Evolutionary conservation across 2,329 filamentous ascomycete species (phyloP).

Genomic region (Aureobasidium sp.): DNA sequence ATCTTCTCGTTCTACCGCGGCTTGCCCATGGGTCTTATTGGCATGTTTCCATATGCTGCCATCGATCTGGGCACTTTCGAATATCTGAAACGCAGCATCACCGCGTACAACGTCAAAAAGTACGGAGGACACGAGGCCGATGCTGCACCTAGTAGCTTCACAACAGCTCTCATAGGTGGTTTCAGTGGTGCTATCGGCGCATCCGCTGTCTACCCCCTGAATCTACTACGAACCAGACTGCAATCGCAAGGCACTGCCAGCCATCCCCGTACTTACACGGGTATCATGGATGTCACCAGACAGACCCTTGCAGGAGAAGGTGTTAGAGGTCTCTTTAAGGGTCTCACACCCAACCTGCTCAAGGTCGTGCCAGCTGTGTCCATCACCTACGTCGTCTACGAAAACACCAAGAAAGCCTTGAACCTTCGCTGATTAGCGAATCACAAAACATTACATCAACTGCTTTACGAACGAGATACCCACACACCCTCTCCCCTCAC

Average conservation of each 20-base stretch:
- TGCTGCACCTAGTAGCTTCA: conserved; percentile 66
- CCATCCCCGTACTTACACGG: conserved; percentile 82
- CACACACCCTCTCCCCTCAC: conserved; percentile 5
- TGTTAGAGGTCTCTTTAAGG: conserved; percentile 81
- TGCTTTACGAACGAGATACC: conserved; percentile 14
- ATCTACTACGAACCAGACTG: conserved; percentile 81
- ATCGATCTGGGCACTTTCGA: conserved; percentile 97
- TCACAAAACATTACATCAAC: neutral
- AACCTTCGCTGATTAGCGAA: conserved; percentile 23
- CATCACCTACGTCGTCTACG: conserved; percentile 87
- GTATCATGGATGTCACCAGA: conserved; percentile 79
- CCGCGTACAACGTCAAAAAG: conserved; percentile 61
- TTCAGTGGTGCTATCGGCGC: conserved; percentile 88
- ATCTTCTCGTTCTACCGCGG: conserved; percentile 78
- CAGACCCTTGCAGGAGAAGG: conserved; percentile 82
- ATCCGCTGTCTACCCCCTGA: conserved; percentile 89
- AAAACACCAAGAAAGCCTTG: conserved; percentile 74
- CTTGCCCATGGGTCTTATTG: conserved; percentile 84
- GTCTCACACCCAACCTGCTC: conserved; percentile 85
- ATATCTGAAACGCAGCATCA: conserved; percentile 71
- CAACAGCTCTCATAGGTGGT: conserved; percentile 82
- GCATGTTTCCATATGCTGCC: conserved; percentile 96
- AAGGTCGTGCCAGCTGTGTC: conserved; percentile 95
- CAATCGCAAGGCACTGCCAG: conserved; percentile 93
- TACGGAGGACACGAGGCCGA: conserved; percentile 75